Base-by-base conservation (phyloP, 805 yeast genomes). In the Kockiozyma suomiensis region DNA sequence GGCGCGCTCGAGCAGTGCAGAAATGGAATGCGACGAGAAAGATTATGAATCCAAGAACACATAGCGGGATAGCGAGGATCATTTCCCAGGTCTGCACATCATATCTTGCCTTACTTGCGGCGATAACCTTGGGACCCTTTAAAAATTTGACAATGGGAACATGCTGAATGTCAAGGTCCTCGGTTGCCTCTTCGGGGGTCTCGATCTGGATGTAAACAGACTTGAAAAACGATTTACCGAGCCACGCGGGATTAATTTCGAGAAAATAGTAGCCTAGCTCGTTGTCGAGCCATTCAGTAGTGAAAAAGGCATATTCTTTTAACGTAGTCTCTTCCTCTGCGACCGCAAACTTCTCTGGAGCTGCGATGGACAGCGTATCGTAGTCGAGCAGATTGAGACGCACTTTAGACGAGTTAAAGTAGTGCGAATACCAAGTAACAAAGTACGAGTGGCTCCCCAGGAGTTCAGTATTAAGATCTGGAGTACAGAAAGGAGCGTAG, bases 401-500 rank as follows among this genome's bases (percentile, higher is more conserved):
- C 41, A 63, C 66, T 12, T 50, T 81, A 50, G 59, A 23, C 33
- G 81, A 78, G 30, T 70, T 69, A 68, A 89, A 90, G 71, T 76
- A 86, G 50, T 81, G 78, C 1, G 93, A 80, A 74, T 78, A 90
- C 97, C 97, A 90, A 8, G 93, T 85, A 54, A 88, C 73, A 69
- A 91, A 90, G 68, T 88, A 87, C 0, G 88, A 82, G 56, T 79
- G 74, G 33, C 81, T 96, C 59, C 81, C 72, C 64, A 81, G 80
- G 74, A 88, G 77, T 41, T 76, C 78, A 12, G 79, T 68, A 59
- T 84, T 80, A 68, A 87, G 92, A 35, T 76, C 78, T 12, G 97
- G 97, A 21, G 88, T 82, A 73, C 97, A 90, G 73, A 90, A 88
- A n/a, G 97, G 97, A 53, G 78, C 94, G 41, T 90, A 82, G 1